Evolutionary conservation across 108 stramenopile species (phyloP).

Genomic region (Fistulifera solaris): DNA sequence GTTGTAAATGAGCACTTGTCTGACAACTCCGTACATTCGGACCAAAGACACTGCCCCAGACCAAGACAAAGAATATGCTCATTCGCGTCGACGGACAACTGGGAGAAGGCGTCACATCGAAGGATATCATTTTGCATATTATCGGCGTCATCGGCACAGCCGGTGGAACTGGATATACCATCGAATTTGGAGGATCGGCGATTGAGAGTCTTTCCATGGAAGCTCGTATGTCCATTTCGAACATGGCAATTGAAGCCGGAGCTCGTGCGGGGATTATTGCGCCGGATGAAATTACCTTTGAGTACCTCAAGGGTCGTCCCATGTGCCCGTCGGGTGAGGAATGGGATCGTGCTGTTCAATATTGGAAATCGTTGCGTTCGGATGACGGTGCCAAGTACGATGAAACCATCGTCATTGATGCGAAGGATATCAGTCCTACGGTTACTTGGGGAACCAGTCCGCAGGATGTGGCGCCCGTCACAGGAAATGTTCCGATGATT

Average conservation of each 20-base stretch:
- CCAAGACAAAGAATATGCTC: conserved; percentile 88
- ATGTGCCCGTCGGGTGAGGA: conserved; percentile 85
- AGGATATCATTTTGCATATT: conserved; percentile 90
- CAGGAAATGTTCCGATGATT: conserved; percentile 71
- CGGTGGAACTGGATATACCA: conserved; percentile 93
- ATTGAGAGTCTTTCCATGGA: conserved; percentile 79
- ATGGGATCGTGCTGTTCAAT: conserved; percentile 82
- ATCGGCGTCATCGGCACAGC: conserved; percentile 89
- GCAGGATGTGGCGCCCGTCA: conserved; percentile 83
- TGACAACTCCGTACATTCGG: too few relatives aligned
- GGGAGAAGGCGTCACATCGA: conserved; percentile 79
- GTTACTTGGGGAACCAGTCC: conserved; percentile 94
- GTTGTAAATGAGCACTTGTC: neutral
- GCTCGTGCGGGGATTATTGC: conserved; percentile 91
- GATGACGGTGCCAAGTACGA: conserved; percentile 87
- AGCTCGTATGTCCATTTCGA: conserved; percentile 87
- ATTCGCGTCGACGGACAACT: conserved; percentile 79
- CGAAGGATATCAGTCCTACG: conserved; percentile 87
- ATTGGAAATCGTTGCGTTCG: conserved; percentile 69
- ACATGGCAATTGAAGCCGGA: conserved; percentile 96
- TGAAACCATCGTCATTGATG: conserved; percentile 72
- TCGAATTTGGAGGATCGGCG: conserved; percentile 90
- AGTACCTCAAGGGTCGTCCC: conserved; percentile 87
- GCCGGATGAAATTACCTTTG: conserved; percentile 84
- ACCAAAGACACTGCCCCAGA: conserved; percentile 75